Conservation (phyloP, 1,284 basidiomycete species). For the Ustilago trichophora region DNA sequence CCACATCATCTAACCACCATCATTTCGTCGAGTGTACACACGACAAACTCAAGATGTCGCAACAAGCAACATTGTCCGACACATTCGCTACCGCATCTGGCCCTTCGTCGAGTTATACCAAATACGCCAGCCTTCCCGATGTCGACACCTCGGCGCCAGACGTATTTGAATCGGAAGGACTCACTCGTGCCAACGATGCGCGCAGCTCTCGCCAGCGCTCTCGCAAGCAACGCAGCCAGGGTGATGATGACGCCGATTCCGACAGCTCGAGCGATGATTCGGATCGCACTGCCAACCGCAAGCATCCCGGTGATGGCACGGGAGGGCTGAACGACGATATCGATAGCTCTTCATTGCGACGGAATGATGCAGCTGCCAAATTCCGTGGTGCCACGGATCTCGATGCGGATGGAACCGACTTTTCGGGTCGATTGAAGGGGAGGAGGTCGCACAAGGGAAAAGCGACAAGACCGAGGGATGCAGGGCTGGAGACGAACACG, state of each 20-base stretch:
- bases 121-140: constrained; percentile 44
- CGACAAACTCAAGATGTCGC: too few relatives aligned
- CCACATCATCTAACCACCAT: too few relatives aligned
- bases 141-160: constrained; percentile 38
- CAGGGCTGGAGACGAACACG: constrained; percentile 38
- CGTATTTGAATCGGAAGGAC: constrained; percentile 32
- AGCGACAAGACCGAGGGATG: constrained; percentile 18
- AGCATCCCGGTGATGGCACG: constrained; percentile 28
- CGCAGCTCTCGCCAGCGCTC: constrained; percentile 3
- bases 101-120: constrained; percentile 14
- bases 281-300: constrained; percentile 15
- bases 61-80: constrained; percentile 2
- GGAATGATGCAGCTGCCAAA: constrained; percentile 25
- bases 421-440: constrained; percentile 21
- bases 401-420: constrained; percentile 9
- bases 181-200: constrained; percentile 1
- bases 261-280: constrained; percentile 28
- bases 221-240: constrained; percentile 5
- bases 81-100: background rate
- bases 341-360: constrained; percentile 15
- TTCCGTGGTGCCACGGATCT: constrained; percentile 32
- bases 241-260: constrained; percentile 2
- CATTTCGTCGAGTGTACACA: too few relatives aligned
- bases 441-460: constrained; percentile 4
- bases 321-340: constrained; percentile 21